Evolutionary conservation across 768 basidiomycete genomes (phyloP), one percentile per base, ranked within the genome.

Genomic region (Tylopilus felleus): DNA sequence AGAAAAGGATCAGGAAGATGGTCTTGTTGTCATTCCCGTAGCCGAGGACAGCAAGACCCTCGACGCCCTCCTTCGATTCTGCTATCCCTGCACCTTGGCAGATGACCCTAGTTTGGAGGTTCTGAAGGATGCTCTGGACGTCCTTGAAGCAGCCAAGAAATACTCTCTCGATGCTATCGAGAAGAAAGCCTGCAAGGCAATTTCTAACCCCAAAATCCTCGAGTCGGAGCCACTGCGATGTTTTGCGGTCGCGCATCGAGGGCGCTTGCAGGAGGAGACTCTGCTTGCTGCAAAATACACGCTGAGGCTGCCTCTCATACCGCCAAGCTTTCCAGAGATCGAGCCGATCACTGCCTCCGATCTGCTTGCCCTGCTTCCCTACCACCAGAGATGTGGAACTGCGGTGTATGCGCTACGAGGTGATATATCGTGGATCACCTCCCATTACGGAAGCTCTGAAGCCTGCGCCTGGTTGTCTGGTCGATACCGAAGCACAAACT

Each of bases 181-280:
- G 47, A 55, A 28, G 39, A 62, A 50, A 27, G 56, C 67, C 17
- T 55, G 60, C 8, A 53, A 63, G 16, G 59, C 58, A 31, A 59
- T 74, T 8, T 33, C 49, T 13, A 49, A 36, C 45, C 62, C 67
- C 1, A 50, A 65, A 17, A 44, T 67, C 19, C 29, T 64, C 10
- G 55, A 65, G 6, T 50, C 21, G 4, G 62, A 65, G 5, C 59
- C 73, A 0, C 17, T 74, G 10, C 63, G 67, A 1, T 63, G 65
- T 19, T 74, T 69, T 51, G 71, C 67, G 1, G 63, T 74, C 6
- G 70, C 71, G 1, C 57, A 60, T 44, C 62, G 53, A 14, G 67
- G 65, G 13, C 28, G 51, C 1, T 52, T 68, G 33, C 49, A 48
- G n/a, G 57, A 60, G 6, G 63, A 72, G 36, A 65, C 66, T 0